These are phyloP conservation scores for Boletus huronensis DNA, from an alignment of 768 basidiomycete genomes.

Conservation along the genomic window DNA sequence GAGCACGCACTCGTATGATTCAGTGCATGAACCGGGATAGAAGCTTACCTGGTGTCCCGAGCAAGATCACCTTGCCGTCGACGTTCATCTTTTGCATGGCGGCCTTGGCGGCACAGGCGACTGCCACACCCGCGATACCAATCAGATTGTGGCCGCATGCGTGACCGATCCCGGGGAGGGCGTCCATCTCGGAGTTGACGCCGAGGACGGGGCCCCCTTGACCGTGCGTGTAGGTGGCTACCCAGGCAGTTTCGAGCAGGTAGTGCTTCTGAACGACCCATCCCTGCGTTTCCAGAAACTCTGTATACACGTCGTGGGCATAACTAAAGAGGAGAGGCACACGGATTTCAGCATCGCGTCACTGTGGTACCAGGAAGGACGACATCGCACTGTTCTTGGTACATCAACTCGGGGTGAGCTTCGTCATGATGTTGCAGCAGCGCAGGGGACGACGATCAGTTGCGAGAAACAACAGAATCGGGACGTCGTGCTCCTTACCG, in stretches of 20 bases:
- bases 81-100: slow-evolving; percentile 61
- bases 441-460: not conserved
- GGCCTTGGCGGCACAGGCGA: slow-evolving; percentile 64
- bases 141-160: slow-evolving; percentile 86
- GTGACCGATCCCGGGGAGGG: slow-evolving; percentile 57
- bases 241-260: slow-evolving; percentile 72
- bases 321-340: slow-evolving; percentile 38
- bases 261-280: slow-evolving; percentile 63
- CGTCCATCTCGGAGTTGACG: slow-evolving; percentile 77
- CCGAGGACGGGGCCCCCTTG: slow-evolving; percentile 68
- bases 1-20: not conserved
- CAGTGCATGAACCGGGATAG: not conserved
- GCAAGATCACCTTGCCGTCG: slow-evolving; percentile 62
- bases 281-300: slow-evolving; percentile 62
- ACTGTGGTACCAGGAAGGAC: not conserved
- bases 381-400: slow-evolving; percentile 55
- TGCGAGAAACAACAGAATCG: not conserved
- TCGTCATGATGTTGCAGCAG: not conserved
- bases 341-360: not conserved
- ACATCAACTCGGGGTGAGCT: slow-evolving; percentile 74
- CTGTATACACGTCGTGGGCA: slow-evolving; percentile 68
- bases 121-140: slow-evolving; percentile 69
- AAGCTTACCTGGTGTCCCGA: slow-evolving; percentile 71
- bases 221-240: slow-evolving; percentile 64
- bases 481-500: slow-evolving; percentile 33